phyloP scores from a whole-genome alignment of 163 green algal genomes.

The Scenedesmus sp. region DNA sequence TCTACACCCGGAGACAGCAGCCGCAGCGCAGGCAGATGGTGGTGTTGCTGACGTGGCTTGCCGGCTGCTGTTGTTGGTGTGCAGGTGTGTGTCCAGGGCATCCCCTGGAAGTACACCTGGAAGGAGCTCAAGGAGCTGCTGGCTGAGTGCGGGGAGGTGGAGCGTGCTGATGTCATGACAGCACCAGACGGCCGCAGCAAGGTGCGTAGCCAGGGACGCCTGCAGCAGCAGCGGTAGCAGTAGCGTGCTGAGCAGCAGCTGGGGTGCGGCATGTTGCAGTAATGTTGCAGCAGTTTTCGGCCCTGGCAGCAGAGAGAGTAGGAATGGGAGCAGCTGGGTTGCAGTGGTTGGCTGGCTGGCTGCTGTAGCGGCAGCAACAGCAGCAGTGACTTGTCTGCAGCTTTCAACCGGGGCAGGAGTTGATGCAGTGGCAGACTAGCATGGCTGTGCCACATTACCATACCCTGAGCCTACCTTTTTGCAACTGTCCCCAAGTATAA shows the following conservation, averaged over 20 bases:
- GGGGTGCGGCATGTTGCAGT: neutral
- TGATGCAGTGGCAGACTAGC: too few relatives aligned
- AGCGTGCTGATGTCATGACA: slow-evolving; percentile 85
- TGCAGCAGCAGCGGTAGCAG: slow-evolving; percentile 5
- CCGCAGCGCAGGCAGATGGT: too few relatives aligned
- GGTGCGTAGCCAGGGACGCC: slow-evolving; percentile 58
- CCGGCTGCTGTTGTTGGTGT: neutral
- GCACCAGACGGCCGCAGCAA: slow-evolving; percentile 89
- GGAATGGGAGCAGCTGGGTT: neutral
- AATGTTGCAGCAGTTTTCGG: neutral
- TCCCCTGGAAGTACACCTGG: slow-evolving; percentile 92
- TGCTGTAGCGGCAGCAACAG: neutral
- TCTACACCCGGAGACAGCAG: too few relatives aligned
- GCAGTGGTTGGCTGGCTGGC: neutral
- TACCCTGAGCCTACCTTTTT: neutral
- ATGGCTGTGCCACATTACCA: too few relatives aligned
- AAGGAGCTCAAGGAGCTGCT: slow-evolving; percentile 91
- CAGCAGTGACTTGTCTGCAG: neutral
- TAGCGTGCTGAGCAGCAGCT: neutral
- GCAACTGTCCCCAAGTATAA: neutral
- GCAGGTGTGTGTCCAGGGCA: slow-evolving; percentile 93
- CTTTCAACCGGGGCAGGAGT: too few relatives aligned
- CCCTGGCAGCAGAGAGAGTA: neutral
- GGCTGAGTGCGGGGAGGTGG: slow-evolving; percentile 75
- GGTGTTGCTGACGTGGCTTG: neutral